Evolutionary conservation across 2,329 filamentous ascomycete species (phyloP).

Genomic region (Nectriaceae sp.): DNA sequence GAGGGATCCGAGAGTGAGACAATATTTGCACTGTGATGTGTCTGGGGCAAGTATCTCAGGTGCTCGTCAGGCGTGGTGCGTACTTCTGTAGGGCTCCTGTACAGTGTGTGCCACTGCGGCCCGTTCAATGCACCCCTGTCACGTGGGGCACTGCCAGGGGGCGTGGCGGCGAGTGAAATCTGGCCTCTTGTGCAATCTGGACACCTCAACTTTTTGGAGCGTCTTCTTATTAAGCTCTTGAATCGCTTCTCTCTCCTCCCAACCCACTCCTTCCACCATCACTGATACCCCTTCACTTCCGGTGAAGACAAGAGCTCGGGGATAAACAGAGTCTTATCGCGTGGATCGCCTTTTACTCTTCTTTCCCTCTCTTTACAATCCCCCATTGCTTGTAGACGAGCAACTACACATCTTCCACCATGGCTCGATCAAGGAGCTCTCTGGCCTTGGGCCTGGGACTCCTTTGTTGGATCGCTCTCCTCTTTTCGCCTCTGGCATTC

Average conservation of each 20-base stretch:
- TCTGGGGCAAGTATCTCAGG: neutral
- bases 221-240: constrained; percentile 40
- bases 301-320: constrained; percentile 35
- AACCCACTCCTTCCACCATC: constrained; percentile 31
- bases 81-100: too few relatives aligned
- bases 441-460: constrained; percentile 82
- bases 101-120: too few relatives aligned
- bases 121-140: constrained; percentile 30
- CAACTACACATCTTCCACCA: constrained; percentile 34
- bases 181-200: constrained; percentile 51
- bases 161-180: constrained; percentile 42
- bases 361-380: constrained; percentile 24
- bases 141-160: constrained; percentile 31
- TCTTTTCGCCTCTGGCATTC: constrained; percentile 86
- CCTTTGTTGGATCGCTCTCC: constrained; percentile 86
- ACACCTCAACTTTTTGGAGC: constrained; percentile 44
- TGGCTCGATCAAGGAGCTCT: constrained; percentile 64
- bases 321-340: constrained; percentile 30
- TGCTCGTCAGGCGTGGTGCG: too few relatives aligned
- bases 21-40: neutral
- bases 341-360: constrained; percentile 26
- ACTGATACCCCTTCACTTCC: constrained; percentile 32
- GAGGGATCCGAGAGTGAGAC: neutral
- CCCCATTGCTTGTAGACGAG: constrained; percentile 20
- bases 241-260: constrained; percentile 29